These are phyloP conservation scores for Colletotrichum musicola DNA, from an alignment of 2,329 filamentous ascomycete genomes.

Conservation along the genomic window DNA sequence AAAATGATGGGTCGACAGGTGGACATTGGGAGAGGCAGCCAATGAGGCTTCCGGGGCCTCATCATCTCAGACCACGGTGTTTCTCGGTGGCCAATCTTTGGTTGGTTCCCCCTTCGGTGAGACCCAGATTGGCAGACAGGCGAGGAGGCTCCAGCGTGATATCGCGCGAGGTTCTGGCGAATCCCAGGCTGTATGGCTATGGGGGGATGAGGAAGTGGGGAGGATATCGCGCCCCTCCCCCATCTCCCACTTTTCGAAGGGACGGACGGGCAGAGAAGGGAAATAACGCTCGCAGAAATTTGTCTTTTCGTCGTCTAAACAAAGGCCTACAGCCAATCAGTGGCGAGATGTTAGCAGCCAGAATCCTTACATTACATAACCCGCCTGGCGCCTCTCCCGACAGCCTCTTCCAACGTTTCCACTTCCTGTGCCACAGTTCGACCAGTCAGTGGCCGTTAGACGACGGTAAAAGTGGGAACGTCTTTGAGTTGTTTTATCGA, in stretches of 20 bases:
- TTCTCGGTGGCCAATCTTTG: constrained; percentile 15
- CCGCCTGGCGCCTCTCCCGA: background rate
- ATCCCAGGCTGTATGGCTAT: background rate
- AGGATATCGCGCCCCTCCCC: no score
- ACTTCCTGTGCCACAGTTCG: constrained; percentile 14
- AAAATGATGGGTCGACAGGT: background rate
- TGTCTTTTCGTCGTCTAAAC: constrained; percentile 14
- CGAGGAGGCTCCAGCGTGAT: background rate
- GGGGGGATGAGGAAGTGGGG: no score
- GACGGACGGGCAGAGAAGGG: no score
- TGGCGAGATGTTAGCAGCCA: constrained; percentile 7
- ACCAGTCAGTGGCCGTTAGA: constrained; percentile 4
- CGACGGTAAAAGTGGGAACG: constrained; percentile 1
- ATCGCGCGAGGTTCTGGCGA: constrained; percentile 14
- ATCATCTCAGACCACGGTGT: constrained; percentile 18
- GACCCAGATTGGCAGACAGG: constrained; percentile 3
- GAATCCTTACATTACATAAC: background rate
- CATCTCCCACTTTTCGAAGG: no score
- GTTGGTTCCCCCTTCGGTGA: constrained; percentile 7
- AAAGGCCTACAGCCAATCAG: constrained; percentile 10
- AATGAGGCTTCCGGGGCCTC: background rate
- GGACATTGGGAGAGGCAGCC: constrained; percentile 1
- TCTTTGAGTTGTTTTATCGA: background rate
- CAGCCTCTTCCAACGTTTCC: background rate
- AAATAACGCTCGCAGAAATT: background rate